Evolutionary conservation across 805 yeast genomes (phyloP).

Genomic region (Saccharomycopsis babjevae): DNA sequence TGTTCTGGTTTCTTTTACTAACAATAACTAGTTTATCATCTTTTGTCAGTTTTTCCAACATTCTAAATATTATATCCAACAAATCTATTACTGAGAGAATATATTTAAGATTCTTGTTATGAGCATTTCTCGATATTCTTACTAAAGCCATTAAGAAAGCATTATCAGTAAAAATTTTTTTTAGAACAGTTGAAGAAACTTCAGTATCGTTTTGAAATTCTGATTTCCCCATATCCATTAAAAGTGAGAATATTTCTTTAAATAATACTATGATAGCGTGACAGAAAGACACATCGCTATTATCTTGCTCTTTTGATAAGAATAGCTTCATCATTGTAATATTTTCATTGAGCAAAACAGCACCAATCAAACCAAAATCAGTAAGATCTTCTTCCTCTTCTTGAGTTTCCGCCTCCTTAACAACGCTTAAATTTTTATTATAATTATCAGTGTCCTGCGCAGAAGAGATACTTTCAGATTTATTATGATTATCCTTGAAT

Average conservation of each 20-base stretch:
- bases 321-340: conserved; percentile 19
- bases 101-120: conserved; percentile 13
- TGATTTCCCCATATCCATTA: conserved; percentile 32
- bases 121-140: conserved; percentile 47
- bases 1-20: conserved; percentile 16
- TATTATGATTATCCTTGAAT: not conserved
- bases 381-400: conserved; percentile 23
- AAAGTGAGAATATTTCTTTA: conserved; percentile 44
- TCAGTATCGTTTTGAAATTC: conserved; percentile 37
- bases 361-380: conserved; percentile 38
- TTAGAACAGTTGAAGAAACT: conserved; percentile 47
- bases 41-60: conserved; percentile 39
- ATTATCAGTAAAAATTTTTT: conserved; percentile 63
- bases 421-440: not conserved
- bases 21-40: conserved; percentile 23
- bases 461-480: not conserved
- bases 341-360: conserved; percentile 50
- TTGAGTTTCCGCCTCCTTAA: conserved; percentile 2
- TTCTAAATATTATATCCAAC: conserved; percentile 22
- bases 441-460: not conserved
- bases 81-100: conserved; percentile 10
- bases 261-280: conserved; percentile 65
- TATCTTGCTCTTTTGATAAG: conserved; percentile 27
- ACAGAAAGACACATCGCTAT: conserved; percentile 46
- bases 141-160: conserved; percentile 60